A percentile compares a stretch with the other conserved stretches of the same genome.
phyloP scores from a whole-genome alignment of 495 filamentous ascomycete species.

The Apiosordaria backusii region DNA sequence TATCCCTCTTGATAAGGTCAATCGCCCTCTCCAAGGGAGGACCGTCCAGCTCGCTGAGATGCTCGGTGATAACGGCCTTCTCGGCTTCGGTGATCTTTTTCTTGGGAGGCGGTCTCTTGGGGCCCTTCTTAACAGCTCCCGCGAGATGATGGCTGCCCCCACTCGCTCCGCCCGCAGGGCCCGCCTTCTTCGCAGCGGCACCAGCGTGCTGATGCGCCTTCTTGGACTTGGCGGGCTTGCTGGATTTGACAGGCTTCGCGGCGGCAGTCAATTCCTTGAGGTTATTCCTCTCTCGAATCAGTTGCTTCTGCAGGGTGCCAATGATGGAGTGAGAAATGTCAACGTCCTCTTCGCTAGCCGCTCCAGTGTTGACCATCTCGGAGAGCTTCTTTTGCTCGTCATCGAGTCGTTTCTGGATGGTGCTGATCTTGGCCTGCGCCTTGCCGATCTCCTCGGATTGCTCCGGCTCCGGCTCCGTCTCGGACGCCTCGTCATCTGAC shows the following conservation, averaged over 20 bases:
- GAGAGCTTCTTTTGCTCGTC: conserved; percentile 63
- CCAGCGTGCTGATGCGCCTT: conserved; percentile 16
- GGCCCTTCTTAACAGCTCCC: conserved; percentile 41
- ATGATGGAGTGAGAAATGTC: conserved; percentile 54
- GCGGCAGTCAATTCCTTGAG: conserved; percentile 33
- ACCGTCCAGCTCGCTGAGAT: conserved; percentile 70
- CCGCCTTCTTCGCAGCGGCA: conserved; percentile 31
- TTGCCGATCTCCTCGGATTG: conserved; percentile 26
- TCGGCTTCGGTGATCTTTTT: conserved; percentile 64
- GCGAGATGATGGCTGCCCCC: conserved; percentile 28
- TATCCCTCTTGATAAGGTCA: conserved; percentile 85
- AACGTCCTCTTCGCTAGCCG: conserved; percentile 56
- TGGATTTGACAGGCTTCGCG: conserved; percentile 39
- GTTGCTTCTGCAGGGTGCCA: conserved; percentile 43
- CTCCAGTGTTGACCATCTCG: conserved; percentile 63
- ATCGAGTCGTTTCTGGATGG: conserved; percentile 39
- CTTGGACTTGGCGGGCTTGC: conserved; percentile 37
- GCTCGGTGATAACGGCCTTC: conserved; percentile 81
- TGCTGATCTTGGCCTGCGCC: conserved; percentile 19
- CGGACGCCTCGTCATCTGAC: conserved; percentile 50
- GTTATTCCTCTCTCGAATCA: conserved; percentile 49
- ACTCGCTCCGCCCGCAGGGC: neutral
- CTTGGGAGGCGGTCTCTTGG: conserved; percentile 48
- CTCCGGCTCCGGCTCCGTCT: conserved; percentile 37
- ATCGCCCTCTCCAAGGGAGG: conserved; percentile 72